Evolutionary conservation across 208 protist species (phyloP).

Genomic region (Leishmania martiniquensis): DNA sequence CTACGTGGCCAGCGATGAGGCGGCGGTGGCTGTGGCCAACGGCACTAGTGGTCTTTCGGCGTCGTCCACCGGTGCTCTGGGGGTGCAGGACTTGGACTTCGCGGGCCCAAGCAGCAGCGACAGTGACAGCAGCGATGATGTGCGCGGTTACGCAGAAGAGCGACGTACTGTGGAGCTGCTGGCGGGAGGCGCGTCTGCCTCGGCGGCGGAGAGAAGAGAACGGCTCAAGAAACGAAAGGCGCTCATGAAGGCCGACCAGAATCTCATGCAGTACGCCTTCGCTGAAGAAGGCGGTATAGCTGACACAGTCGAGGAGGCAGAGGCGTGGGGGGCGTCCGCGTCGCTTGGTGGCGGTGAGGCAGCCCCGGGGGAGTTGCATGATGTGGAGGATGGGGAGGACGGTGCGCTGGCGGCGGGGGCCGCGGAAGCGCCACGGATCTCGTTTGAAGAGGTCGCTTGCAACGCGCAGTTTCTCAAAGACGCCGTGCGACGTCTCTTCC

Average conservation of each 20-base stretch:
- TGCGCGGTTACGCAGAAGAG: conserved; percentile 34
- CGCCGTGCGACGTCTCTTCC: conserved; percentile 79
- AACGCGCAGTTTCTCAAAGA: conserved; percentile 86
- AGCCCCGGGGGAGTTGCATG: conserved; percentile 6
- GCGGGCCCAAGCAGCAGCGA: conserved; percentile 31
- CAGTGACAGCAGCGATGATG: conserved; percentile 17
- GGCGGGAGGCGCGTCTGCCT: conserved; percentile 21
- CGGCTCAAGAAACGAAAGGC: conserved; percentile 34
- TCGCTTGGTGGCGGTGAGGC: conserved; percentile 4
- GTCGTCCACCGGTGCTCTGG: conserved; percentile 15
- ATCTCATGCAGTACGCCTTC: conserved; percentile 70
- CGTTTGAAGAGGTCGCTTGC: conserved; percentile 85
- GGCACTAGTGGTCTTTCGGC: conserved; percentile 8
- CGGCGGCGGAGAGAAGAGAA: conserved; percentile 27
- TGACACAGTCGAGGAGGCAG: conserved; percentile 29
- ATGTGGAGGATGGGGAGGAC: conserved; percentile 36
- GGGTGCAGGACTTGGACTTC: conserved; percentile 34
- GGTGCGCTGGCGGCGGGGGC: conserved; percentile 17
- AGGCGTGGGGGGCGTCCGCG: conserved; percentile 4
- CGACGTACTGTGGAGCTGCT: conserved; percentile 28
- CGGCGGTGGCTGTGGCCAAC: neutral
- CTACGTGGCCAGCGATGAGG: conserved; percentile 58
- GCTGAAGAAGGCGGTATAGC: conserved; percentile 43
- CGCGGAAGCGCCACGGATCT: conserved; percentile 26
- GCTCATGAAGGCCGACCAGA: conserved; percentile 38